Percentiles rank a stretch among this genome's conserved stretches.
Evolutionary conservation across 2,329 filamentous ascomycete genomes (phyloP).

Genomic region (Lachnellula cervina): DNA sequence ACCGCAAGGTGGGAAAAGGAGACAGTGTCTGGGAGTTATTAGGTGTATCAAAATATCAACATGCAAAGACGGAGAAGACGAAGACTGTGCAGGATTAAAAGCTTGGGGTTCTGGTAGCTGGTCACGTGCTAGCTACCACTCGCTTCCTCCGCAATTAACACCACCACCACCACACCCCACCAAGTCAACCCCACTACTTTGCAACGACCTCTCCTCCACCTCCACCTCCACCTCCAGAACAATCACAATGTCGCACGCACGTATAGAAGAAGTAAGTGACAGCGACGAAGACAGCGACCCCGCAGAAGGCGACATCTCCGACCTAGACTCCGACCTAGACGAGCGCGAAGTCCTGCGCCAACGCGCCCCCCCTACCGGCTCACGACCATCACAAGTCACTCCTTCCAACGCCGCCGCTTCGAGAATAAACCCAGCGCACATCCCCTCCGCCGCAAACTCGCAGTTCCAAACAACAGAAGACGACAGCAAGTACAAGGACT

Average conservation of each 20-base stretch:
- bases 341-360: constrained; percentile 37
- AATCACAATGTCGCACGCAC: constrained; percentile 69
- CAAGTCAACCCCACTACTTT: neutral
- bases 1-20: no score
- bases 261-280: constrained; percentile 90
- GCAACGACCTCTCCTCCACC: constrained; percentile 1
- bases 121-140: neutral
- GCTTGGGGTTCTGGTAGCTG: neutral
- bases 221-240: constrained; percentile 8
- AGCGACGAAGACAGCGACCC: constrained; percentile 69
- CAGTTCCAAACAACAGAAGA: constrained; percentile 39
- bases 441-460: constrained; percentile 36
- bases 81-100: neutral
- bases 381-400: constrained; percentile 28
- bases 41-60: no score
- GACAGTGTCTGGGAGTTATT: no score
- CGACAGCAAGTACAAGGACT: constrained; percentile 62
- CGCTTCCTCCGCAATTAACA: constrained; percentile 7
- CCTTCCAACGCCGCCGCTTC: constrained; percentile 32
- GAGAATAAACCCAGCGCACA: constrained; percentile 35
- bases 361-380: constrained; percentile 8
- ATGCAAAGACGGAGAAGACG: no score
- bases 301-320: constrained; percentile 74
- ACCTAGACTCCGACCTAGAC: constrained; percentile 54
- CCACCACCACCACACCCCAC: constrained; percentile 16